Evolutionary conservation across 2,329 filamentous ascomycete genomes (phyloP).

Genomic region (Xylaria arbuscula): DNA sequence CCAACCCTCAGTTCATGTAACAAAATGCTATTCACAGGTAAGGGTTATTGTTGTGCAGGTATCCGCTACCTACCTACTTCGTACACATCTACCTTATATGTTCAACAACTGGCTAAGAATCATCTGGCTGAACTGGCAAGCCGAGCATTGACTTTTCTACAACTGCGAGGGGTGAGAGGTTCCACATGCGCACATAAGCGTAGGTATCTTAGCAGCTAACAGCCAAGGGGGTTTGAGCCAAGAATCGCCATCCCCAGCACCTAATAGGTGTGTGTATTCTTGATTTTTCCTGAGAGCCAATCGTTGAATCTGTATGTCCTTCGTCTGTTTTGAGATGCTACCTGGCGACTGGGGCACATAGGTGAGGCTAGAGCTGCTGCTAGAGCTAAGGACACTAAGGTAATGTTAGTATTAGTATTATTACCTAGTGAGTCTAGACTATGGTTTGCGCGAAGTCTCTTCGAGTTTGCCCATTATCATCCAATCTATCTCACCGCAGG

Average conservation of each 20-base stretch:
- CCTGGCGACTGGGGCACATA: background rate
- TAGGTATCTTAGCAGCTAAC: background rate
- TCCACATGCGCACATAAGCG: slow-evolving; percentile 6
- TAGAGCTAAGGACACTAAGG: background rate
- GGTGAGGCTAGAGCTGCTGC: background rate
- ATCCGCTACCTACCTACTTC: background rate
- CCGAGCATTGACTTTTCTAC: background rate
- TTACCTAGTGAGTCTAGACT: too few relatives aligned
- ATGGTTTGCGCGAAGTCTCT: background rate
- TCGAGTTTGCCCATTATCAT: background rate
- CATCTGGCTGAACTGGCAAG: background rate
- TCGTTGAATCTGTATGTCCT: slow-evolving; percentile 35
- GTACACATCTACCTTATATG: background rate
- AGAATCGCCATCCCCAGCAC: slow-evolving; percentile 16
- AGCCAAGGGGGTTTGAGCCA: slow-evolving; percentile 10
- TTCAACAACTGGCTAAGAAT: slow-evolving; percentile 10
- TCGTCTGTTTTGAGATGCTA: slow-evolving; percentile 7
- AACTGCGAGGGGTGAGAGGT: background rate
- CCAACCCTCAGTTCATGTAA: background rate
- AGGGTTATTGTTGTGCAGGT: background rate
- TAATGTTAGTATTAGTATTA: background rate
- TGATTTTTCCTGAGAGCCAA: slow-evolving; percentile 26
- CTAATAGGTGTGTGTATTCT: slow-evolving; percentile 40
- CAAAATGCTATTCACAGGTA: background rate
- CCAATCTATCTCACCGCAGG: slow-evolving; percentile 31